Base-by-base conservation (phyloP, 2,329 filamentous ascomycete species). In the Polychaeton citri region DNA sequence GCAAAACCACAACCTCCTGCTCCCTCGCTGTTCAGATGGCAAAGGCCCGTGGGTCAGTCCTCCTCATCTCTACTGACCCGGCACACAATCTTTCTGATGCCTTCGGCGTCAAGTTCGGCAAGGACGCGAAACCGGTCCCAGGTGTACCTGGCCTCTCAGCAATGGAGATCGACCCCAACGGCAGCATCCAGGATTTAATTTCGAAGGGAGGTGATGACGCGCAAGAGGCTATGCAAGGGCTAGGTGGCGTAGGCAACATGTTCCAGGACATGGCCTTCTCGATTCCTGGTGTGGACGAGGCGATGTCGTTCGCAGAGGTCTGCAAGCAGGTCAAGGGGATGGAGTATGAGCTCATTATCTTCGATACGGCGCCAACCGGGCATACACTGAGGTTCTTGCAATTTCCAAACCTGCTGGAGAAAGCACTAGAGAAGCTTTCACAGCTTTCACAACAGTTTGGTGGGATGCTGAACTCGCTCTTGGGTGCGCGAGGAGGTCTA, bases 141-240 rank as follows among this genome's bases (percentile, higher is more conserved):
- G 90, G 90, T 48, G 95, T 93, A 55, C 76, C 79, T 21, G 95
- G 95, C 61, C 69, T 98, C 48, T 92, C 84, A 57, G 90, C 90
- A 43, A 98, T 98, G 90, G 90, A 98, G 64, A 96, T 98, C 51
- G 90, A 98, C 55, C 90, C 90, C 36, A 96, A 94, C 57, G 90
- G 88, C 33, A 94, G 85, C 55, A 94, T 98, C 61, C 90, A 95
- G 64, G 90, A 98, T 58, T 66, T 98, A 38, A 67, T 98, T 44
- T 81, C 82, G 7, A 80, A 79, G 55, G 78, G 74, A 30, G 85
- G 84, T 13, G 83, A 83, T 34, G 74, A 71, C 18, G 72, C 68
- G 2, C 69, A 76, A 47, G 81, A 86, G 46, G 76, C 76, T 28
- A 76, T 83, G 66, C 73, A 71, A 34, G 79, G 78, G 7, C 51